Base-by-base conservation (phyloP, 2,329 filamentous ascomycete genomes). In the Pseudocercospora fijiensis region DNA sequence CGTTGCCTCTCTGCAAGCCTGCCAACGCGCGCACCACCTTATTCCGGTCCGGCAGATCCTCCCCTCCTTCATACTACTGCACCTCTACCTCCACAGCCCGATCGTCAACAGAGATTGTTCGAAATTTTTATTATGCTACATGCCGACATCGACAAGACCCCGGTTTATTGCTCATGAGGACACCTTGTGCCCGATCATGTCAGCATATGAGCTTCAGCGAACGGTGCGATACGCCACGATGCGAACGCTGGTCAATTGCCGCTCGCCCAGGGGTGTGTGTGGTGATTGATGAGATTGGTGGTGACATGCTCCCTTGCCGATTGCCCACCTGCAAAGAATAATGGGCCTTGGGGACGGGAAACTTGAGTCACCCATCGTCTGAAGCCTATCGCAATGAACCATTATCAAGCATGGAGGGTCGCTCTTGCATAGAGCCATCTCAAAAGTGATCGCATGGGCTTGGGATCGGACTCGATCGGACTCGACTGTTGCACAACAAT, bases 11-110 rank as follows among this genome's bases (percentile, higher is more conserved):
- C 5, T 22, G 18, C 22, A 18, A 16, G 18, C 47, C 18, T 24
- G 18, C 53, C 22, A 27, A 55, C 24, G 47, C 47, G 26, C 47
- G 26, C 51, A 55, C 51, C 20, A 55, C 26, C 24, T 45, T 16
- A 41, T 57, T 41, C 55, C 55, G 55, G 33, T 45, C 33, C 55
- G 30, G 55, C 33, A 41, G 55, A 57, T 45, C 30, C 30, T 57
- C 55, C 55, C 28, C 27, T 24, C n/a, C 55, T 27, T 10, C 43
- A 43, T 52, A 57, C 16, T 16, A 20, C 52, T 18, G 28, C 55
- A 57, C 22, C 53, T 57, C 22, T 57, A 41, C 27, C 30, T 57
- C 53, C 30, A 37, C 53, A n/a, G 26, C 53, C 16, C 10, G 8
- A 16, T 8, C 10, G 18, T 8, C 13, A 6, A 24, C 18, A 22